These are phyloP conservation scores for Salix koriyanagi DNA, from an alignment of 345 rosid species.

Conservation along the genomic window DNA sequence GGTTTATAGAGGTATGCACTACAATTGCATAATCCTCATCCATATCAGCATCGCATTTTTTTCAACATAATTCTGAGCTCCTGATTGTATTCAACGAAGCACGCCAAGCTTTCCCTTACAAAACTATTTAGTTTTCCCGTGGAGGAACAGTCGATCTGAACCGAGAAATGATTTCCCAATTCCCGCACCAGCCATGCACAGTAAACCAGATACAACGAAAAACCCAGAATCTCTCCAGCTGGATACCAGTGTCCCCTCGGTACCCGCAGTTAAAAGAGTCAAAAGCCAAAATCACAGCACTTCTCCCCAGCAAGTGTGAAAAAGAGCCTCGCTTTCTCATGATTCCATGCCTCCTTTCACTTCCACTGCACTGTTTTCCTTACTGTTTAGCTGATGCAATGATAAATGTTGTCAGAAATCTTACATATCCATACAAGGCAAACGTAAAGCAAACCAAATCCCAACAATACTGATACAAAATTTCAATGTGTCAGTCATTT, in stretches of 20 bases:
- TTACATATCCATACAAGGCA: background rate
- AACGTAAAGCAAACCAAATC: background rate
- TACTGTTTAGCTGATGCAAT: background rate
- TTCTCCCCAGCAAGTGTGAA: background rate
- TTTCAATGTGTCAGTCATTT: slow-evolving; percentile 9
- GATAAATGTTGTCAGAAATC: background rate
- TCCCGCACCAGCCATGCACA: background rate
- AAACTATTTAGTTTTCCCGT: no score
- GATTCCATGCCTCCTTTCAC: background rate
- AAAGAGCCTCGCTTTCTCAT: background rate
- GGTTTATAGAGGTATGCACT: no score
- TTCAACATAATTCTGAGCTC: no score
- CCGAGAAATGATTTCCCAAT: background rate
- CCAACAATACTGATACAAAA: background rate
- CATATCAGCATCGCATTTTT: no score
- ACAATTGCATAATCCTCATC: no score
- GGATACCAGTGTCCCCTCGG: background rate
- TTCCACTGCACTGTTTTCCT: background rate
- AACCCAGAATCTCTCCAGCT: background rate
- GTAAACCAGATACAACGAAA: background rate
- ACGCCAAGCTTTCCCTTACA: no score
- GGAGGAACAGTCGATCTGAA: background rate
- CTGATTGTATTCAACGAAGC: no score
- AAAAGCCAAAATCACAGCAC: background rate
- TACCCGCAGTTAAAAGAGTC: background rate